Base-by-base conservation (phyloP, 139 green algal genomes). In the Volvox reticuliferus region DNA sequence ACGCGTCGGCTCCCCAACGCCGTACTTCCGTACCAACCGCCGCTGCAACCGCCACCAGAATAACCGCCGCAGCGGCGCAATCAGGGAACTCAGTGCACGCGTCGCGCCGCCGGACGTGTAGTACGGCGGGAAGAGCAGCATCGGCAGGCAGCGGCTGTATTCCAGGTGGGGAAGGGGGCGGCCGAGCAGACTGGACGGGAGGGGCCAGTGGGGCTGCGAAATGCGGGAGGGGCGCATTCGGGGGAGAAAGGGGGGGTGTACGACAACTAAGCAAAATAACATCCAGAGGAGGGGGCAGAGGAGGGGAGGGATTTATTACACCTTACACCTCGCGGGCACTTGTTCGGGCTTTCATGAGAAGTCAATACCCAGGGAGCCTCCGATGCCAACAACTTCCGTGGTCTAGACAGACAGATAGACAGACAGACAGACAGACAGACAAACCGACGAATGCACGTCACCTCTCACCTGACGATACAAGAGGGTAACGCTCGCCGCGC, bases 21-120 rank as follows among this genome's bases (percentile, higher is more conserved):
- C 84, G 84, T 89, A 73, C 84, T 68, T 37, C 36, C 30, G 30
- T 35, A 35, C 37, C 84, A 82, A 44, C 35, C 84, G 84, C 36
- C 84, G 84, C 84, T 89, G 26, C 84, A 89, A 44, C 36, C 67
- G 68, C 84, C 84, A 89, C 84, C 84, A 89, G 67, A 89, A 81
- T 35, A 89, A 44, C 67, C 84, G 84, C 84, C 84, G 84, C 84
- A 89, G 84, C 84, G 84, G 84, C 36, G 68, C 37, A 28, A 81
- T 6, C 28, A 69, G 37, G 24, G 84, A 63, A n/a, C 36, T 71
- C 6, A 44, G 0, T 5, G 68, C 68, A n/a, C 84, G 84, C 36
- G 68, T 17, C 30, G 36, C 36, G 12, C 36, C 21, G 35, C 84
- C 37, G 19, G 68, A 68, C n/a, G 68, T 69, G 84, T 89, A 89